Conservation (phyloP, 176 grass and related monocot genomes). For the Stipa capillata region DNA sequence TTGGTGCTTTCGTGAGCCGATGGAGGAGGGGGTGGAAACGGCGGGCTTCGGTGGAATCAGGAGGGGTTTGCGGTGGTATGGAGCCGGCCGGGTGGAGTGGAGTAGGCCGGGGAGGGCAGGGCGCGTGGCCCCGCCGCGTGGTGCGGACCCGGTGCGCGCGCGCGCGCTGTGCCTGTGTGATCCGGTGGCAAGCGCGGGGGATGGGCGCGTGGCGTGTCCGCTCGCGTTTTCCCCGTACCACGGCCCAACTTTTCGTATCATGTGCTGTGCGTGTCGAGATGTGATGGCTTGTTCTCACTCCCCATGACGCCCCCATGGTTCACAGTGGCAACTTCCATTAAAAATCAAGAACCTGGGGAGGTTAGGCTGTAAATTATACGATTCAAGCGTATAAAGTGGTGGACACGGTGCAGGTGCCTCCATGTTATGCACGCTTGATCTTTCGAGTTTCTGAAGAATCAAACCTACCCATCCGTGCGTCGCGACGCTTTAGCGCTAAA, state of each 20-base stretch:
- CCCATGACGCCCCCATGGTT: no score
- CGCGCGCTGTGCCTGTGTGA: background rate
- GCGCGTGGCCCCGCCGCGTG: background rate
- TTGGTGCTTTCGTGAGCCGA: background rate
- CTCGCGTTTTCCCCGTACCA: background rate
- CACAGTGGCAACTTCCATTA: no score
- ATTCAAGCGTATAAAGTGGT: background rate
- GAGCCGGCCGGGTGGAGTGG: background rate
- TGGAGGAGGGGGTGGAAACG: background rate
- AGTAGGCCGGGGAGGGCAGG: background rate
- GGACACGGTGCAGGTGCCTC: background rate
- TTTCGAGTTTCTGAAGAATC: background rate
- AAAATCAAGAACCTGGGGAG: no score
- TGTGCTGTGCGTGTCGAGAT: no score
- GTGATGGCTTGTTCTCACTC: no score
- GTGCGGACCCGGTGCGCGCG: background rate
- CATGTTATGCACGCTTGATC: background rate
- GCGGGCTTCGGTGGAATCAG: background rate
- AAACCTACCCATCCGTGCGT: background rate
- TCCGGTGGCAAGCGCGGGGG: background rate
- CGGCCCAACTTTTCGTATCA: background rate
- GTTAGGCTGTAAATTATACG: background rate
- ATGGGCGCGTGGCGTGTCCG: background rate
- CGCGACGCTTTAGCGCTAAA: background rate
- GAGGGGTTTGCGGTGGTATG: background rate